phyloP scores from a whole-genome alignment of 805 yeast species.

The Wickerhamomyces bovis region DNA sequence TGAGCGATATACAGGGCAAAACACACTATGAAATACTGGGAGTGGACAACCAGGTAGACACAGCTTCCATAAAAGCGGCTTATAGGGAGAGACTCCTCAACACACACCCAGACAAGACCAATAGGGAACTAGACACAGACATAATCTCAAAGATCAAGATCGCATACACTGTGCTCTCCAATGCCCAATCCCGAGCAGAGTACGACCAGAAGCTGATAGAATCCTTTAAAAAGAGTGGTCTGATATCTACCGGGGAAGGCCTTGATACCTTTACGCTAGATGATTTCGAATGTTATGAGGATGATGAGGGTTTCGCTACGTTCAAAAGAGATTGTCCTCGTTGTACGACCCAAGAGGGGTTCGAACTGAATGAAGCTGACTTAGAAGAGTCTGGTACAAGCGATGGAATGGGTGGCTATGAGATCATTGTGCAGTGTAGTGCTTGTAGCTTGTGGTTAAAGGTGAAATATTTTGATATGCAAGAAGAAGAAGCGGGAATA shows the following conservation, averaged over 20 bases:
- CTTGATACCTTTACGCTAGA: slow-evolving; percentile 62
- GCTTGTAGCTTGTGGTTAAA: slow-evolving; percentile 85
- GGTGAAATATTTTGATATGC: slow-evolving; percentile 56
- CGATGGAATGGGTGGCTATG: slow-evolving; percentile 47
- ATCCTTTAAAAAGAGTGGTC: slow-evolving; percentile 27
- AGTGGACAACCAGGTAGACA: slow-evolving; percentile 33
- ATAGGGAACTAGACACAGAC: slow-evolving; percentile 10
- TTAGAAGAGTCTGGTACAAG: slow-evolving; percentile 46
- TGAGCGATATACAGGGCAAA: slow-evolving; percentile 11
- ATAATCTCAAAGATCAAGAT: slow-evolving; percentile 43
- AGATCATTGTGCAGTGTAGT: slow-evolving; percentile 70
- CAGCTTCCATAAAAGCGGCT: slow-evolving; percentile 48
- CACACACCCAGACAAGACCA: slow-evolving; percentile 75
- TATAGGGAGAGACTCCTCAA: slow-evolving; percentile 54
- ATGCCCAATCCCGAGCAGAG: slow-evolving; percentile 31
- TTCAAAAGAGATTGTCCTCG: slow-evolving; percentile 61
- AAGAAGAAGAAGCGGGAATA: slow-evolving; percentile 14
- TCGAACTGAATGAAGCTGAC: slow-evolving; percentile 54
- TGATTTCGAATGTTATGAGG: slow-evolving; percentile 44
- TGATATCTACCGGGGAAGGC: slow-evolving; percentile 51
- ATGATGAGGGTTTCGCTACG: slow-evolving; percentile 27
- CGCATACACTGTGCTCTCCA: slow-evolving; percentile 58
- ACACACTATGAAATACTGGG: slow-evolving; percentile 57
- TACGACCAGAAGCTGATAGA: slow-evolving; percentile 47
- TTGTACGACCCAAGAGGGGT: slow-evolving; percentile 48